phyloP scores from a whole-genome alignment of 2,329 filamentous ascomycete species.

The Diaporthe aspalathi region DNA sequence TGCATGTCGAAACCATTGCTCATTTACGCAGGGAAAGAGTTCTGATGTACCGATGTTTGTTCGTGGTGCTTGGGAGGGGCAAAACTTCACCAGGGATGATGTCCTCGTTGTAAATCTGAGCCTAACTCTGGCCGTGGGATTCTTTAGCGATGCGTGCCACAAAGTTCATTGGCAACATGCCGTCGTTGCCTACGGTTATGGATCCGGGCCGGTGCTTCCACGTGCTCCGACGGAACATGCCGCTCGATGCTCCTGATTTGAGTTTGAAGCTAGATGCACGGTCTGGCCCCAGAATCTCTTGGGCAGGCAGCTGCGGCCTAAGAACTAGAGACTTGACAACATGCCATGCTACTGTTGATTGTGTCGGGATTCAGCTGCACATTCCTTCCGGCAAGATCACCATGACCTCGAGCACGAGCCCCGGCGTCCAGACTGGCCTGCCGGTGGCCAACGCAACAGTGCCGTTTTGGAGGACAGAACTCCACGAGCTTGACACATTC shows the following conservation, averaged over 20 bases:
- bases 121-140: not conserved
- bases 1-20: not conserved
- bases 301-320: not conserved
- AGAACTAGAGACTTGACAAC: not conserved
- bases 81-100: not conserved
- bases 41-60: too few relatives aligned
- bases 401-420: not conserved
- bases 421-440: not conserved
- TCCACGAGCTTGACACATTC: conserved; percentile 50
- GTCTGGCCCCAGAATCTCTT: not conserved
- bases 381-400: not conserved
- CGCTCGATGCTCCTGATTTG: conserved; percentile 6
- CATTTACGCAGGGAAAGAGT: not conserved
- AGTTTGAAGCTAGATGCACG: conserved; percentile 10
- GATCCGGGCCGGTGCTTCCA: conserved; percentile 22
- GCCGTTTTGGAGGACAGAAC: conserved; percentile 55
- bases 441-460: conserved; percentile 27
- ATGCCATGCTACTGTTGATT: not conserved
- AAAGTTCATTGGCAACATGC: not conserved
- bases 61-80: not conserved
- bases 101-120: not conserved
- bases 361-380: not conserved
- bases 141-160: not conserved
- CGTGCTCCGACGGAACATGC: not conserved
- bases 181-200: not conserved